Evolutionary conservation across 2,329 filamentous ascomycete genomes (phyloP).

Genomic region (Aureobasidium sp.): DNA sequence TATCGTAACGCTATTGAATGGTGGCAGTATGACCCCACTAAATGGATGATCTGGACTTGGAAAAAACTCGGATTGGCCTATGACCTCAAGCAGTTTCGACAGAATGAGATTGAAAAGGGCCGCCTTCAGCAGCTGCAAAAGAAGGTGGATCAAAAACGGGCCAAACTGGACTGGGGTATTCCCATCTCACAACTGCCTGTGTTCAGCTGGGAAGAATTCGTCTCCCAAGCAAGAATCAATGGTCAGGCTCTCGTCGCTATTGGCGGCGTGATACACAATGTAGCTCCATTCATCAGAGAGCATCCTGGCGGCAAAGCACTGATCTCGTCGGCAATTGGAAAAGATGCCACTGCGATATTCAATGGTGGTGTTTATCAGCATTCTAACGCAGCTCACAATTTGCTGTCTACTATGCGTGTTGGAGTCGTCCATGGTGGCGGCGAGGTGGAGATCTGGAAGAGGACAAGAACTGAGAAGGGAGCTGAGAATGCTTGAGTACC

Average conservation of each 20-base stretch:
- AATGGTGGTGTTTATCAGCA: slow-evolving; percentile 86
- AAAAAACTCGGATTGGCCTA: slow-evolving; percentile 77
- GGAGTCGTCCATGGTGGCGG: slow-evolving; percentile 79
- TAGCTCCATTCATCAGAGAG: slow-evolving; percentile 76
- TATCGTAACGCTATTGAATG: slow-evolving; percentile 88
- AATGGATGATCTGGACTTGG: slow-evolving; percentile 79
- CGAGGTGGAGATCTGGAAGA: slow-evolving; percentile 91
- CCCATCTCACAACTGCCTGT: slow-evolving; percentile 79
- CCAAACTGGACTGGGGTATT: slow-evolving; percentile 74
- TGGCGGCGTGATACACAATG: slow-evolving; percentile 62
- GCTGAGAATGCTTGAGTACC: slow-evolving; percentile 36
- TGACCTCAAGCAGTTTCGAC: slow-evolving; percentile 81
- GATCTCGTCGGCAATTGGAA: slow-evolving; percentile 72
- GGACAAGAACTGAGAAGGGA: slow-evolving; percentile 73
- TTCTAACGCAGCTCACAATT: slow-evolving; percentile 82
- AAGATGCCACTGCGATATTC: slow-evolving; percentile 84
- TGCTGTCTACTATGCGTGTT: slow-evolving; percentile 79
- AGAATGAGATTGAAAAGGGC: slow-evolving; percentile 88
- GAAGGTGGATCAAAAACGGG: slow-evolving; percentile 82
- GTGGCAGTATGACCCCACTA: slow-evolving; percentile 87
- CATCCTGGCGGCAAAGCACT: slow-evolving; percentile 86
- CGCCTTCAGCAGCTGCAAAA: slow-evolving; percentile 82
- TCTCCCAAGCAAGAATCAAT: slow-evolving; percentile 66
- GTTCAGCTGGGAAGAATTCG: slow-evolving; percentile 78
- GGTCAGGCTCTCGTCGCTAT: slow-evolving; percentile 73